These are phyloP conservation scores for Podospora comata DNA, from an alignment of 495 filamentous ascomycete genomes.

Conservation along the genomic window DNA sequence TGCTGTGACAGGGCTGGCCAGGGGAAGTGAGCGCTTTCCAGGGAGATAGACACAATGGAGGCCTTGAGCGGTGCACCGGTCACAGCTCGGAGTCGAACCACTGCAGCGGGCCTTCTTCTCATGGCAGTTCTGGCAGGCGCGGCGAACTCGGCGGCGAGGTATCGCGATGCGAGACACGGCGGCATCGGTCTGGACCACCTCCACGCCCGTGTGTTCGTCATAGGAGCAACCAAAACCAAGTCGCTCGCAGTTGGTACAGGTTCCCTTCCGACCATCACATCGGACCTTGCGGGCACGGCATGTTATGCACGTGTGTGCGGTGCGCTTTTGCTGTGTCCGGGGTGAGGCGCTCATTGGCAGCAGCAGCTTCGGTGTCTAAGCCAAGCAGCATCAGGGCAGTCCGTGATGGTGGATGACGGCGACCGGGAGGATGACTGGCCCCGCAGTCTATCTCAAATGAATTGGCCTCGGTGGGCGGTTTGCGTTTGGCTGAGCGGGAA, in stretches of 20 bases:
- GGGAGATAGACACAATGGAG: slow-evolving; percentile 51
- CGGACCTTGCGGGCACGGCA: slow-evolving; percentile 51
- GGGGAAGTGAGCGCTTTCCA: slow-evolving; percentile 40
- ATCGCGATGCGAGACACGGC: slow-evolving; percentile 34
- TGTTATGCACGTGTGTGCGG: slow-evolving; percentile 41
- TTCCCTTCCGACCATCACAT: slow-evolving; percentile 45
- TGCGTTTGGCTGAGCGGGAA: slow-evolving; percentile 1
- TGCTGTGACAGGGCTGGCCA: not conserved
- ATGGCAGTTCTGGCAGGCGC: slow-evolving; percentile 49
- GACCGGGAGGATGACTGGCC: not conserved
- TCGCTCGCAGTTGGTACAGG: slow-evolving; percentile 50
- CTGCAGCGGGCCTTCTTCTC: slow-evolving; percentile 49
- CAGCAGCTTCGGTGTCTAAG: not conserved
- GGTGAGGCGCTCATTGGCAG: slow-evolving; percentile 30
- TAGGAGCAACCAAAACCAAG: slow-evolving; percentile 50
- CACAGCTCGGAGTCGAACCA: slow-evolving; percentile 46
- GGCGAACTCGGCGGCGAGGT: slow-evolving; percentile 47
- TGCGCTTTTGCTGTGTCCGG: slow-evolving; percentile 29
- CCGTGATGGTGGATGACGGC: not conserved
- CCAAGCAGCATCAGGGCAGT: not conserved
- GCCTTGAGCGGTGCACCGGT: slow-evolving; percentile 44
- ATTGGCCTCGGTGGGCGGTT: not conserved
- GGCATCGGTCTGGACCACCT: slow-evolving; percentile 32
- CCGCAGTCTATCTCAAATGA: not conserved
- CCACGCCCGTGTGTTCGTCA: slow-evolving; percentile 35